A percentile compares a stretch with the other conserved stretches of the same genome.
Conservation (phyloP, 257 asterid genomes). For the Lavandula angustifolia region DNA sequence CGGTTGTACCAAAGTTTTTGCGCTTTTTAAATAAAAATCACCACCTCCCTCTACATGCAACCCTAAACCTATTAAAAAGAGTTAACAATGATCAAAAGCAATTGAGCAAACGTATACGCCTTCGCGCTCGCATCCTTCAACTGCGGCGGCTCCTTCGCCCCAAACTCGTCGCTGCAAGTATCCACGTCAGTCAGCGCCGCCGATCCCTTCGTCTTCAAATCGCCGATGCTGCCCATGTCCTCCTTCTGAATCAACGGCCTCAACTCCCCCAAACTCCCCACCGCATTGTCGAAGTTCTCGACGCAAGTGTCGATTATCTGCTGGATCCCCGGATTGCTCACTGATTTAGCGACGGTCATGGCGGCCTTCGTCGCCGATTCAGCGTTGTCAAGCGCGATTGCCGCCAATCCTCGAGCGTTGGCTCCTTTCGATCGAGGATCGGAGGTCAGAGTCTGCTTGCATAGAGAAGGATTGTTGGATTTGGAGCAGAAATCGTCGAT, state of each 20-base stretch:
- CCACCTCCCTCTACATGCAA: no score
- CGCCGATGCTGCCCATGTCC: not conserved
- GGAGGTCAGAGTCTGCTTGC: constrained; percentile 21
- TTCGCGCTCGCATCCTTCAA: constrained; percentile 24
- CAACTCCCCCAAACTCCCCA: constrained; percentile 15
- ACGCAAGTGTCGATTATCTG: constrained; percentile 29
- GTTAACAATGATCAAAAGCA: not conserved
- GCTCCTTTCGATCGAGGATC: constrained; percentile 40
- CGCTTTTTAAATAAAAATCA: no score
- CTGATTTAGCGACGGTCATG: not conserved
- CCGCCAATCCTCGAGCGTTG: constrained; percentile 22
- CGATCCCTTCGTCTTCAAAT: constrained; percentile 13
- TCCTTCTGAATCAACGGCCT: not conserved
- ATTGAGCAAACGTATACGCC: not conserved
- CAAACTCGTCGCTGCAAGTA: constrained; percentile 37
- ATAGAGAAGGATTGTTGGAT: constrained; percentile 12
- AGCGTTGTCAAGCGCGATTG: constrained; percentile 17
- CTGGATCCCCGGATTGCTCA: not conserved
- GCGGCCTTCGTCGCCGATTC: constrained; percentile 1
- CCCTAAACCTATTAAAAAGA: not conserved
- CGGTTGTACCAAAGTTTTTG: no score
- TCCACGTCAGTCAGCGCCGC: constrained; percentile 36
- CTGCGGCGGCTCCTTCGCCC: constrained; percentile 22
- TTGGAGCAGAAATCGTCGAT: constrained; percentile 36
- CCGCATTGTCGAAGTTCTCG: constrained; percentile 26